Evolutionary conservation across 225 moss, liverwort and hornwort genomes (phyloP), one percentile per base, ranked within the genome.

Genomic region (Pleurozium schreberi): DNA sequence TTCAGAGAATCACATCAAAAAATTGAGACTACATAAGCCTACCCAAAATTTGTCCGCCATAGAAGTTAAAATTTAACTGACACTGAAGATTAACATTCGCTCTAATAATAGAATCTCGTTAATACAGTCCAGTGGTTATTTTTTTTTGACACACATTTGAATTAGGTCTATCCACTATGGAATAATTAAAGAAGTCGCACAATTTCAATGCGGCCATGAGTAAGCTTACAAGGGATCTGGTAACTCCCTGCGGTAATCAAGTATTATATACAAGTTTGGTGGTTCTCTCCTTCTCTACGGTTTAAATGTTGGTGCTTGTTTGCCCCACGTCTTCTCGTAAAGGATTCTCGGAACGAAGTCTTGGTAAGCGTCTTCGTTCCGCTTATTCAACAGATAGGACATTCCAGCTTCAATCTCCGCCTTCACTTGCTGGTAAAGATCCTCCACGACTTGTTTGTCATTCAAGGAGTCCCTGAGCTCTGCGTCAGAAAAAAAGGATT

Each of bases 221-320:
- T 14, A 73, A 64, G 52, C 45, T 64, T 47, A n/a, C 27, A 43
- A 27, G 8, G 76, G 15, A 76, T 18, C 62, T 43, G 62, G 47
- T 65, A 23, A 28, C 42, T 65, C 47, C 64, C 33, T 40, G 49
- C 12, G 70, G 52, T 28, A 38, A 52, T 53, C 13, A 40, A 47
- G 65, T 18, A 34, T 55, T 87, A 42, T 80, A 5, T 67, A 89
- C 60, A 68, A 53, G 61, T 47, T 27, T 12, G 11, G 70, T 28
- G 31, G 80, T 34, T 21, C 28, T 77, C 42, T 60, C 12, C 60
- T 10, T 60, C 36, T 38, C 88, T 89, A 95, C 30, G 92, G 92
- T 18, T 93, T 89, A 64, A 97, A 98, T 30, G 96, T 95, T 14
- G 96, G 96, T 77, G 97, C 98, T 91, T 95, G 95, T 82, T 87